A percentile compares a stretch with the other conserved stretches of the same genome.
These are phyloP conservation scores for Rhizopogon sp. DNA, from an alignment of 768 basidiomycete species.

Conservation along the genomic window DNA sequence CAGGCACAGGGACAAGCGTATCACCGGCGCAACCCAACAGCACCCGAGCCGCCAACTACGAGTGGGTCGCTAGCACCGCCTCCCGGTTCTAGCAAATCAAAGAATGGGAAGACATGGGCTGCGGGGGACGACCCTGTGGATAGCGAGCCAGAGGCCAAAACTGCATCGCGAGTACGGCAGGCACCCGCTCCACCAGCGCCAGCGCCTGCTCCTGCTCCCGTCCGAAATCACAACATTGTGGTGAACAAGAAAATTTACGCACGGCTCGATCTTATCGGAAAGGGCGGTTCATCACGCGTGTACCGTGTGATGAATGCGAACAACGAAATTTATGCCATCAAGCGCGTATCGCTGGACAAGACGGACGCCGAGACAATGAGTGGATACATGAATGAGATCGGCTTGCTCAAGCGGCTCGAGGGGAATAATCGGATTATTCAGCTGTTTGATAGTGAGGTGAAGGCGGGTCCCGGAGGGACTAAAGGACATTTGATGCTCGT, in stretches of 20 bases:
- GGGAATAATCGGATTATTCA: slow-evolving; percentile 92
- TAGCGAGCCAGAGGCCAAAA: slow-evolving; percentile 29
- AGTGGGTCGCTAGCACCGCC: slow-evolving; percentile 24
- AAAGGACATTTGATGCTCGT: slow-evolving; percentile 79
- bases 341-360: slow-evolving; percentile 86
- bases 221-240: slow-evolving; percentile 36
- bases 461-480: slow-evolving; percentile 52
- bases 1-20: slow-evolving; percentile 30
- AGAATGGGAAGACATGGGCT: slow-evolving; percentile 40
- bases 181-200: slow-evolving; percentile 31
- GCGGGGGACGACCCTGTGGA: slow-evolving; percentile 38
- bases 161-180: slow-evolving; percentile 18
- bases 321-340: slow-evolving; percentile 84
- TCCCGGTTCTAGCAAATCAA: slow-evolving; percentile 13
- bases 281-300: slow-evolving; percentile 93
- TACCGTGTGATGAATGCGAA: slow-evolving; percentile 80
- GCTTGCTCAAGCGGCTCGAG: slow-evolving; percentile 85
- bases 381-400: slow-evolving; percentile 96
- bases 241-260: slow-evolving; percentile 77
- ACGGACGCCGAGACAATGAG: slow-evolving; percentile 85
- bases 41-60: slow-evolving; percentile 51
- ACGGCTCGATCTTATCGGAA: slow-evolving; percentile 85
- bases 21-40: slow-evolving; percentile 67
- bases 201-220: slow-evolving; percentile 14
- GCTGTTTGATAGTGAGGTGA: slow-evolving; percentile 87